phyloP scores from a whole-genome alignment of 2,329 filamentous ascomycete genomes.

The Proliferodiscus dingleyae region DNA sequence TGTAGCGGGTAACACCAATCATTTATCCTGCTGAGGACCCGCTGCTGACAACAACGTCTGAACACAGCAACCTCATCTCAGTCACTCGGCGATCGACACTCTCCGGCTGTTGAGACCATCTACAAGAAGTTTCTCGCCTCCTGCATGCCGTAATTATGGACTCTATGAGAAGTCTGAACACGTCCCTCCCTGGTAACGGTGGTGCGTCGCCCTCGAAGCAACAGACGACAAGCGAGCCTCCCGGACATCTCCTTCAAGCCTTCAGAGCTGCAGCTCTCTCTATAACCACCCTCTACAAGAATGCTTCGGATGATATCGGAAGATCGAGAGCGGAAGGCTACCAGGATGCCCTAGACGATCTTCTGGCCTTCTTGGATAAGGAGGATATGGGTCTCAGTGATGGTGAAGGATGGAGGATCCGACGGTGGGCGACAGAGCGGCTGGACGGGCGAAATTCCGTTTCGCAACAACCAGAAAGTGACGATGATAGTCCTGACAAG shows the following conservation, averaged over 20 bases:
- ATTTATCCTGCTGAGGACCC: too few relatives aligned
- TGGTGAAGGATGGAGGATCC: constrained; percentile 65
- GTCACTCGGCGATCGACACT: too few relatives aligned
- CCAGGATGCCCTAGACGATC: constrained; percentile 87
- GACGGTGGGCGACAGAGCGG: constrained; percentile 64
- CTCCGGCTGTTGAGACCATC: too few relatives aligned
- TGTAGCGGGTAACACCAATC: too few relatives aligned
- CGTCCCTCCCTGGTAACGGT: constrained; percentile 46
- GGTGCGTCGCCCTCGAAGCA: constrained; percentile 42
- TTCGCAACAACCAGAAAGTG: constrained; percentile 55
- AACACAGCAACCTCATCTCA: too few relatives aligned
- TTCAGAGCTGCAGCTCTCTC: constrained; percentile 92
- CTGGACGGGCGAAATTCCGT: constrained; percentile 57
- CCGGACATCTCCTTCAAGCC: constrained; percentile 71
- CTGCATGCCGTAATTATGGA: too few relatives aligned
- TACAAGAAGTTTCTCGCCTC: too few relatives aligned
- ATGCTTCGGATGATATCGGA: constrained; percentile 71
- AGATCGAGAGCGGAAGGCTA: constrained; percentile 78
- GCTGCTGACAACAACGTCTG: too few relatives aligned
- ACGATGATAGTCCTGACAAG: constrained; percentile 61
- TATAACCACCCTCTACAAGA: constrained; percentile 95
- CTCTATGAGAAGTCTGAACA: constrained; percentile 59
- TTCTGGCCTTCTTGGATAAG: constrained; percentile 79
- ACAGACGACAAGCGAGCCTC: constrained; percentile 37
- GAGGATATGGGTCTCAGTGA: constrained; percentile 73